Base-by-base conservation (phyloP, 257 asterid genomes). In the Anisodus tanguticus region DNA sequence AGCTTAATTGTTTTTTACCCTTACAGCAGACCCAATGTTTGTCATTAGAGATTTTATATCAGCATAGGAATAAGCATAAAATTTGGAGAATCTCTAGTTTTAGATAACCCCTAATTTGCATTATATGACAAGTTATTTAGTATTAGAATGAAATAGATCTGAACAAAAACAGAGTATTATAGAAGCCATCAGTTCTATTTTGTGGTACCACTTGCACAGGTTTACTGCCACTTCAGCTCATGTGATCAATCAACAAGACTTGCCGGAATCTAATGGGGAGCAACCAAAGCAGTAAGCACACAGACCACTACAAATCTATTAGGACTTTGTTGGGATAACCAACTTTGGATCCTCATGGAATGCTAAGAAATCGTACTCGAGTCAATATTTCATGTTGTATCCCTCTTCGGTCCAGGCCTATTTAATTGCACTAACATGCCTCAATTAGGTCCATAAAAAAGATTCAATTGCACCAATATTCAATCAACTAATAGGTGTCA, bases 401-500 rank as follows among this genome's bases (percentile, higher is more conserved):
- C 41, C 11, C 79, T 17, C 55, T 70, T 71, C 37, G 9, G 7
- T 71, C 79, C 43, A 19, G 59, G 43, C 60, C 10, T 5, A 47
- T 66, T 66, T 22, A 47, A 49, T 47, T 6, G 5, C 41, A 47
- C 59, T 47, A 45, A 53, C 80, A 72, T 47, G 60, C 60, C 80
- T 45, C 59, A 72, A 10, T n/a, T 45, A 72, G 80, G 80, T 72
- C 80, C 58, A 72, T 13, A 72, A 47, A 41, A 72, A 22, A 60
- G 80, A 72, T 11, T 4, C 80, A 47, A 49, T 49, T 72, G 43
- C 39, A 72, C 60, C 60, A 72, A 47, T 47, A 72, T 11, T 4
- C 80, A 19, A 51, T 19, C 43, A 47, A 72, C 43, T 47, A 47
- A 72, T 47, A 72, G 80, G 80, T 6, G 43, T 69, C 53, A 39